Conservation (phyloP, 352 stramenopile genomes). For the Nothophytophthora sp. region DNA sequence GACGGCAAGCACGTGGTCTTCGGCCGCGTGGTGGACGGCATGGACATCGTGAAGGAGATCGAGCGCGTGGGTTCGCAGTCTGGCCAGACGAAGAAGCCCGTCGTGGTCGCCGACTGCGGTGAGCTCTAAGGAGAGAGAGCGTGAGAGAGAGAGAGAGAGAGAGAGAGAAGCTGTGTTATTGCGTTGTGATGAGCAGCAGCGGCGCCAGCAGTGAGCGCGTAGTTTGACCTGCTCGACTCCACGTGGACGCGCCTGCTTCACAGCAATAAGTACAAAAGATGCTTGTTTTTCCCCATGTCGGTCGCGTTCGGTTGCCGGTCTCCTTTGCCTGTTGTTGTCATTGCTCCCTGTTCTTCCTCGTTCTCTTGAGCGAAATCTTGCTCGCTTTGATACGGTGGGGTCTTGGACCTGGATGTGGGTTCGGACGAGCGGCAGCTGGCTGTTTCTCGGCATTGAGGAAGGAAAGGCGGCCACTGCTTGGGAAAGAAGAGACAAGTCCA, state of each 20-base stretch:
- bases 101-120: conserved; percentile 96
- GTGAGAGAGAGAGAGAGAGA: too few species aligned
- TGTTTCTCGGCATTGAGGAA: too few species aligned
- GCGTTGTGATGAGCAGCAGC: conserved; percentile 9
- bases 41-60: conserved; percentile 98
- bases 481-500: too few species aligned
- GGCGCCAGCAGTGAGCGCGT: background rate
- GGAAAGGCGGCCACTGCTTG: too few species aligned
- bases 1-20: conserved; percentile 95
- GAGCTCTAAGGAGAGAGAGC: conserved; percentile 61
- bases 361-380: too few species aligned
- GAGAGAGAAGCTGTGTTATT: conserved; percentile 4
- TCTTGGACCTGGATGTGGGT: too few species aligned
- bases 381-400: too few species aligned
- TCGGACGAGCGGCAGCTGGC: too few species aligned
- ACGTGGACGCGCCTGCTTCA: conserved; percentile 18
- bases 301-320: background rate
- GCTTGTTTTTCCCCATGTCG: conserved; percentile 14
- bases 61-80: conserved; percentile 94
- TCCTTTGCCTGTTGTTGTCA: background rate
- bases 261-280: conserved; percentile 36
- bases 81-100: conserved; percentile 88
- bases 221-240: background rate
- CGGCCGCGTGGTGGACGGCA: conserved; percentile 95
- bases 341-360: background rate